Evolutionary conservation across 2,329 filamentous ascomycete genomes (phyloP).

Genomic region (Emergomyces pasteurianus): DNA sequence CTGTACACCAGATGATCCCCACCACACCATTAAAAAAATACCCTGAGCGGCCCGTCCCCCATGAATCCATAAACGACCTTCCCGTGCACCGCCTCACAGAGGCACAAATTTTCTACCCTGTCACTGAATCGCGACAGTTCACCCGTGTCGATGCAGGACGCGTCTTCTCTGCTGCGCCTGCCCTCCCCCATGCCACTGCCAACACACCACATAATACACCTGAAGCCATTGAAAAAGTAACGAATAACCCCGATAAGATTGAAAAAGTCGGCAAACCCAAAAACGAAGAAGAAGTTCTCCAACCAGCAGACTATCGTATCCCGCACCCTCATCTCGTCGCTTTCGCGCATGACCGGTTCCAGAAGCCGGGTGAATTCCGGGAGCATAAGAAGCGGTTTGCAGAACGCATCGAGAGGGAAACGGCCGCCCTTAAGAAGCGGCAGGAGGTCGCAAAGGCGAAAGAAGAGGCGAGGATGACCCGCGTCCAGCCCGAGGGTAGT

Average conservation of each 20-base stretch:
- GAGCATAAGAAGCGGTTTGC: conserved; percentile 29
- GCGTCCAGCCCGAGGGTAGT: conserved; percentile 34
- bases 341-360: conserved; percentile 34
- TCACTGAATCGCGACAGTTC: conserved; percentile 52
- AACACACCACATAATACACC: conserved; percentile 22
- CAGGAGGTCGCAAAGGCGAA: conserved; percentile 28
- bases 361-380: conserved; percentile 23
- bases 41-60: conserved; percentile 29
- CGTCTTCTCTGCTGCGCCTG: conserved; percentile 42
- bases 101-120: conserved; percentile 49
- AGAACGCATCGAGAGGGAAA: conserved; percentile 31
- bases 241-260: conserved; percentile 22
- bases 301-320: conserved; percentile 52
- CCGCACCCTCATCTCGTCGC: conserved; percentile 49
- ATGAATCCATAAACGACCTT: conserved; percentile 55
- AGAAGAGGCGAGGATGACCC: conserved; percentile 32
- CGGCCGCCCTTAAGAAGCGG: conserved; percentile 28
- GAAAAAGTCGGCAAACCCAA: conserved; percentile 33
- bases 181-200: conserved; percentile 16
- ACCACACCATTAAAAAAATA: conserved; percentile 40
- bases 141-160: conserved; percentile 54
- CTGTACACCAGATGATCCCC: conserved; percentile 70
- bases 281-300: conserved; percentile 38
- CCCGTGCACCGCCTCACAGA: conserved; percentile 44
- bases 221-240: conserved; percentile 19